Evolutionary conservation across 768 basidiomycete species (phyloP).

Genomic region (Kwoniella shandongensis): DNA sequence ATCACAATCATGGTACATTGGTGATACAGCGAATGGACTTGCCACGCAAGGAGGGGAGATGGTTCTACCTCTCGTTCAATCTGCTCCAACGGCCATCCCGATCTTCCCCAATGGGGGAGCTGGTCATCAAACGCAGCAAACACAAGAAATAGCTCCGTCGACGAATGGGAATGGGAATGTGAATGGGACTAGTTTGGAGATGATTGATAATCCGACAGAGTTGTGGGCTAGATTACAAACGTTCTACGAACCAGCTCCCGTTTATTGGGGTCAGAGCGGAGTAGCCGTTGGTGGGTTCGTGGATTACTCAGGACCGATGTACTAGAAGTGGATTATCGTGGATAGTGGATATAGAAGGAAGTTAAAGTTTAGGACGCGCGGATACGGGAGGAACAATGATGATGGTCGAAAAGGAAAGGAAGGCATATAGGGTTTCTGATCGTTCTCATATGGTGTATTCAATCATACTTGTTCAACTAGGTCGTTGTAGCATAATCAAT

Average conservation of each 20-base stretch:
- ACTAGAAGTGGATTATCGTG: neutral
- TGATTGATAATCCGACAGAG: constrained; percentile 22
- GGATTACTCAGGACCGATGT: constrained; percentile 21
- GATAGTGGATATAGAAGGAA: neutral
- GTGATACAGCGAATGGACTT: too few relatives aligned
- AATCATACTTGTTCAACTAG: too few relatives aligned
- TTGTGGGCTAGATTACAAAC: constrained; percentile 46
- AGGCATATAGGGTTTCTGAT: too few relatives aligned
- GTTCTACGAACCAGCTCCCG: constrained; percentile 43
- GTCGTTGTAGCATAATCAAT: too few relatives aligned
- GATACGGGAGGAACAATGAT: too few relatives aligned
- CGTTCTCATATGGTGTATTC: too few relatives aligned
- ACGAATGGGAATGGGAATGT: neutral
- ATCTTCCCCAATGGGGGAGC: too few relatives aligned
- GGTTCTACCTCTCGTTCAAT: constrained; percentile 15
- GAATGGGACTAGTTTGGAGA: neutral
- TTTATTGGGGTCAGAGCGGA: constrained; percentile 31
- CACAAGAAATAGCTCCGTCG: too few relatives aligned
- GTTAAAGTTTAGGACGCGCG: too few relatives aligned
- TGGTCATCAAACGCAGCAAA: too few relatives aligned
- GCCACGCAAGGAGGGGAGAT: constrained; percentile 3
- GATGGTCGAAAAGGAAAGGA: too few relatives aligned
- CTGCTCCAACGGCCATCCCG: constrained; percentile 13
- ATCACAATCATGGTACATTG: constrained; percentile 4
- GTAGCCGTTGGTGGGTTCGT: constrained; percentile 12